Percentiles rank a stretch among this genome's conserved stretches.
Conservation (phyloP, 2,329 filamentous ascomycete species). For the Exophiala sideris region DNA sequence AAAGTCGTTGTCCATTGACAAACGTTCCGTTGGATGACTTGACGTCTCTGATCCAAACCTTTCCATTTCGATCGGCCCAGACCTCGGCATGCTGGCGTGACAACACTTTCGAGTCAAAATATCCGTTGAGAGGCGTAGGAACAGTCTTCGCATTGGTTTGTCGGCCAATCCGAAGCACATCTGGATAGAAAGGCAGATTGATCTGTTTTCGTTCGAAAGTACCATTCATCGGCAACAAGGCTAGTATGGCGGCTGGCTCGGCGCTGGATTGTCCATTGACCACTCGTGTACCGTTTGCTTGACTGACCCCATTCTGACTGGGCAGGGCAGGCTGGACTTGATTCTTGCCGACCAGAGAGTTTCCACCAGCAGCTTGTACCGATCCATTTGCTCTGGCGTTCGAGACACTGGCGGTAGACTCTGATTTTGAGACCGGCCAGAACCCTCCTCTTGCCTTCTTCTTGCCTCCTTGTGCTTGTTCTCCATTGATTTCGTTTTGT, state of each 20-base stretch:
- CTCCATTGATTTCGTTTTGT: slow-evolving; percentile 34
- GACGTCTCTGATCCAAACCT: slow-evolving; percentile 93
- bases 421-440: slow-evolving; percentile 65
- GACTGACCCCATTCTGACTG: slow-evolving; percentile 67
- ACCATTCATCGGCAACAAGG: slow-evolving; percentile 84
- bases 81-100: slow-evolving; percentile 95
- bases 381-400: slow-evolving; percentile 61
- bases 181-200: slow-evolving; percentile 85
- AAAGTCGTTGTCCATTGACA: slow-evolving; percentile 86
- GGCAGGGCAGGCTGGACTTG: slow-evolving; percentile 51
- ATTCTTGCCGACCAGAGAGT: slow-evolving; percentile 21
- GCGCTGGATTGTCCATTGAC: slow-evolving; percentile 42
- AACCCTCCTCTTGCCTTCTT: slow-evolving; percentile 52
- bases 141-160: slow-evolving; percentile 97
- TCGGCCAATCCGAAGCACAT: slow-evolving; percentile 87
- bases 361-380: slow-evolving; percentile 37
- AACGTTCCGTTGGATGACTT: slow-evolving; percentile 99
- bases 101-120: slow-evolving; percentile 96
- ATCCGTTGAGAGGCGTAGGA: slow-evolving; percentile 86
- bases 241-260: slow-evolving; percentile 72
- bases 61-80: slow-evolving; percentile 79
- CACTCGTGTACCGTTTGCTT: slow-evolving; percentile 55
- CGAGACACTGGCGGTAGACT: slow-evolving; percentile 61
- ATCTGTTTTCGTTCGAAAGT: slow-evolving; percentile 98
- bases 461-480: slow-evolving; percentile 38